phyloP scores from a whole-genome alignment of 352 stramenopile species.

The Globisporangium uncinulatum region DNA sequence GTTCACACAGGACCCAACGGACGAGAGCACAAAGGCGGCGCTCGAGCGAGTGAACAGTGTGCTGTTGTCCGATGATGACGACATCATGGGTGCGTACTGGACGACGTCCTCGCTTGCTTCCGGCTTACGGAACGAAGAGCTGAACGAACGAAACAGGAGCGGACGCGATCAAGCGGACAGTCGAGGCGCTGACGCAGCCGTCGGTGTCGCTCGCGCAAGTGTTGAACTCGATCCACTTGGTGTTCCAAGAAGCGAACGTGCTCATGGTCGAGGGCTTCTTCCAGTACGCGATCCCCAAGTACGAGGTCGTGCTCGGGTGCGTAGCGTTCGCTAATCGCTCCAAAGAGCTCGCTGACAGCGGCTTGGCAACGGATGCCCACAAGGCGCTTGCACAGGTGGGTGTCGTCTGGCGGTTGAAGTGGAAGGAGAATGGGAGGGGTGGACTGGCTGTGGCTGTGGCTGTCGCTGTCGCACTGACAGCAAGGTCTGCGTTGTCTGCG shows the following conservation, averaged over 20 bases:
- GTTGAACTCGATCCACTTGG: conserved; percentile 27
- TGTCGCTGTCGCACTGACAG: background rate
- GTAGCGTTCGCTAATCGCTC: conserved; percentile 18
- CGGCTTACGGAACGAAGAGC: too few relatives aligned
- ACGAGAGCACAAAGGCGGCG: conserved; percentile 21
- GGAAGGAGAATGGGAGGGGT: background rate
- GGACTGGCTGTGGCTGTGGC: background rate
- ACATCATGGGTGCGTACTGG: background rate
- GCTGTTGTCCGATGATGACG: conserved; percentile 19
- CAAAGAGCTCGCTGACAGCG: conserved; percentile 6
- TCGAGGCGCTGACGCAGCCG: conserved; percentile 6
- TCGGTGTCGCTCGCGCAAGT: conserved; percentile 10
- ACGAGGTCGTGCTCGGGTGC: conserved; percentile 33
- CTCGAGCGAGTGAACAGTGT: conserved; percentile 27
- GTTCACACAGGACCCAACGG: conserved; percentile 20
- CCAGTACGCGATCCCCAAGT: conserved; percentile 55
- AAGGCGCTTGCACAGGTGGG: conserved; percentile 3
- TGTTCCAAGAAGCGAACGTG: conserved; percentile 49
- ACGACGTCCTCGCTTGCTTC: background rate
- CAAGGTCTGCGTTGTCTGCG: too few relatives aligned
- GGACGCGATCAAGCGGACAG: background rate
- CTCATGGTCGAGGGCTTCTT: conserved; percentile 62
- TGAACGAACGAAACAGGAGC: background rate
- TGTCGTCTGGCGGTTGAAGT: background rate
- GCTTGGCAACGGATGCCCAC: background rate